phyloP scores from a whole-genome alignment of 208 protist species.

The Leishmania aethiopica region DNA sequence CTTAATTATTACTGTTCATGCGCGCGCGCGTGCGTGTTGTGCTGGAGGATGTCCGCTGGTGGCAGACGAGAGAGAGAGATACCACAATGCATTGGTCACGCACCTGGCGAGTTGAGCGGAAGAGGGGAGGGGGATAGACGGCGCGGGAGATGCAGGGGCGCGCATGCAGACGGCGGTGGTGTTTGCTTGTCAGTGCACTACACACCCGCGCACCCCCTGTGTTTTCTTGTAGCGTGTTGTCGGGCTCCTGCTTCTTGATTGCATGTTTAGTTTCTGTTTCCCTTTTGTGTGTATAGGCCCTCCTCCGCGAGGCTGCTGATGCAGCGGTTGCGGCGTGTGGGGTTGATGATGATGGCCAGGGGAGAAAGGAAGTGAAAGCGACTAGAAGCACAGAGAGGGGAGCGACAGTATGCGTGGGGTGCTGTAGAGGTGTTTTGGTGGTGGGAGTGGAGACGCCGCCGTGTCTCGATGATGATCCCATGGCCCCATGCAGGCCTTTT shows the following conservation, averaged over 20 bases:
- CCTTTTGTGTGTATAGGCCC: background rate
- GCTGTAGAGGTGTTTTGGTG: background rate
- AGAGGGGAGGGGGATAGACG: background rate
- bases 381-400: background rate
- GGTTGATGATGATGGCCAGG: background rate
- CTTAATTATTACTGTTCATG: background rate
- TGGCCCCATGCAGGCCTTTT: background rate
- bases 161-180: background rate
- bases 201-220: background rate
- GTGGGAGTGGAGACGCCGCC: background rate
- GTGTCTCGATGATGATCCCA: background rate
- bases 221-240: background rate
- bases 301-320: background rate
- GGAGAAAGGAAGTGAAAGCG: background rate
- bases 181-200: background rate
- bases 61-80: background rate
- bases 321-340: background rate
- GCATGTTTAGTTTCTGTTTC: background rate
- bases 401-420: background rate
- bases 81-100: background rate
- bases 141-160: background rate
- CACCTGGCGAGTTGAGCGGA: background rate
- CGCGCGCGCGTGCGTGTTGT: background rate
- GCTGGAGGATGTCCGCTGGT: background rate
- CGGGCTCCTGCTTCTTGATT: background rate